Evolutionary conservation across 2,329 filamentous ascomycete species (phyloP).

Genomic region (Myriosclerotinia curreyana): DNA sequence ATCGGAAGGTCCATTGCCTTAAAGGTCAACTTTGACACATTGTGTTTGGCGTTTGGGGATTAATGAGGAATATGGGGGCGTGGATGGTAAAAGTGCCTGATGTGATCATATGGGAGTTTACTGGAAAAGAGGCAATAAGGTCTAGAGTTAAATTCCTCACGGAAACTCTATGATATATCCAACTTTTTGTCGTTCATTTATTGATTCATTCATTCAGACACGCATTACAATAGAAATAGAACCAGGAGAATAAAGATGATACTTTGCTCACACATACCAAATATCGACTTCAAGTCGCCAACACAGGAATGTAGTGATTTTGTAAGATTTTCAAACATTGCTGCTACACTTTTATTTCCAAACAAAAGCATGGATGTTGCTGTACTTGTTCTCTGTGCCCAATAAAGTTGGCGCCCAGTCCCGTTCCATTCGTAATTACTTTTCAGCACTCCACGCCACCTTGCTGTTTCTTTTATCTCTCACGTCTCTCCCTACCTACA

Average conservation of each 20-base stretch:
- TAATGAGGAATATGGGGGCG: not conserved
- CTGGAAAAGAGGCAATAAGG: not conserved
- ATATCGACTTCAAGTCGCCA: not conserved
- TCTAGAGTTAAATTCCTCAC: not conserved
- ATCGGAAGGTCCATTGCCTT: not conserved
- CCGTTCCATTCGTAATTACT: not conserved
- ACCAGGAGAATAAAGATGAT: not conserved
- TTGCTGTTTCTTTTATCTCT: not conserved
- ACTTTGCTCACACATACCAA: not conserved
- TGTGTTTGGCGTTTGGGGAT: not conserved
- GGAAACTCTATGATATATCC: not conserved
- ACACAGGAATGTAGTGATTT: not conserved
- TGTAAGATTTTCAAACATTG: not conserved
- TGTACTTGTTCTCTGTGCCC: not conserved
- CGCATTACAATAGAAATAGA: not conserved
- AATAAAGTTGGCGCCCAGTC: not conserved
- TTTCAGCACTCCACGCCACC: not conserved
- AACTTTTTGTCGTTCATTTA: not conserved
- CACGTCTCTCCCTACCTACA: not conserved
- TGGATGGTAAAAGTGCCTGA: no score
- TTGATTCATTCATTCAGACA: not conserved
- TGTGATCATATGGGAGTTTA: not conserved
- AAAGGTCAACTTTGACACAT: not conserved
- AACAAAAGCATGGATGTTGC: not conserved
- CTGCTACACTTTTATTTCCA: not conserved